These are phyloP conservation scores for Penicillium subrubescens DNA, from an alignment of 495 filamentous ascomycete species.

Conservation along the genomic window DNA sequence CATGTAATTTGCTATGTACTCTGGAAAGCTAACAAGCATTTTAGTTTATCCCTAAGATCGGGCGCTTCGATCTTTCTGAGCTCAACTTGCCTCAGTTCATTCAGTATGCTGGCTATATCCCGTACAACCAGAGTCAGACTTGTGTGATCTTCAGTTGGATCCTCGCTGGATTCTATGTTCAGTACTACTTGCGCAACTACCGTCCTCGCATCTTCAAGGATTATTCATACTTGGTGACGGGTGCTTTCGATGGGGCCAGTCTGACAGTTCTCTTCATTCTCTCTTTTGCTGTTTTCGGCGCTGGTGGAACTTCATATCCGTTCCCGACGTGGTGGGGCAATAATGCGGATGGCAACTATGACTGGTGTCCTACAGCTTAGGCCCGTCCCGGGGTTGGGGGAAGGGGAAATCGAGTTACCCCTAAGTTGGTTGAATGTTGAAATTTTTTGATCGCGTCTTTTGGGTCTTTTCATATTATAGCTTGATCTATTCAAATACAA, in stretches of 20 bases:
- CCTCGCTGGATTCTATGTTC: constrained; percentile 47
- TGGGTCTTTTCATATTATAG: too few relatives aligned
- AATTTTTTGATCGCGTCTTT: too few relatives aligned
- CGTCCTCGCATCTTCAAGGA: constrained; percentile 54
- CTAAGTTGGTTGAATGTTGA: too few relatives aligned
- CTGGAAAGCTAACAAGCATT: background rate
- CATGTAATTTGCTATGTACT: background rate
- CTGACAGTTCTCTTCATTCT: constrained; percentile 56
- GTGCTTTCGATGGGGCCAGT: constrained; percentile 57
- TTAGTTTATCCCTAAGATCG: constrained; percentile 37
- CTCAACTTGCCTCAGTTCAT: constrained; percentile 48
- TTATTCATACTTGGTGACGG: constrained; percentile 59
- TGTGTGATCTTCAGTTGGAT: constrained; percentile 39
- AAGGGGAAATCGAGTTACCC: too few relatives aligned
- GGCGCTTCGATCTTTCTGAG: constrained; percentile 26
- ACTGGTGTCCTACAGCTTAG: constrained; percentile 2
- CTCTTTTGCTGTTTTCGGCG: constrained; percentile 61
- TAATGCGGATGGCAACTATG: constrained; percentile 28
- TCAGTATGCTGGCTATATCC: constrained; percentile 47
- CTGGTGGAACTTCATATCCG: constrained; percentile 28
- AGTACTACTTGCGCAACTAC: constrained; percentile 56
- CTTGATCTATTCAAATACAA: too few relatives aligned
- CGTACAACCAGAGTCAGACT: constrained; percentile 49
- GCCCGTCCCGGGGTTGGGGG: too few relatives aligned
- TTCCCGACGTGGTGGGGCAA: constrained; percentile 57